A percentile compares a stretch with the other conserved stretches of the same genome.
These are phyloP conservation scores for Arachis stenosperma DNA, from an alignment of 306 rosid genomes.

Conservation along the genomic window DNA sequence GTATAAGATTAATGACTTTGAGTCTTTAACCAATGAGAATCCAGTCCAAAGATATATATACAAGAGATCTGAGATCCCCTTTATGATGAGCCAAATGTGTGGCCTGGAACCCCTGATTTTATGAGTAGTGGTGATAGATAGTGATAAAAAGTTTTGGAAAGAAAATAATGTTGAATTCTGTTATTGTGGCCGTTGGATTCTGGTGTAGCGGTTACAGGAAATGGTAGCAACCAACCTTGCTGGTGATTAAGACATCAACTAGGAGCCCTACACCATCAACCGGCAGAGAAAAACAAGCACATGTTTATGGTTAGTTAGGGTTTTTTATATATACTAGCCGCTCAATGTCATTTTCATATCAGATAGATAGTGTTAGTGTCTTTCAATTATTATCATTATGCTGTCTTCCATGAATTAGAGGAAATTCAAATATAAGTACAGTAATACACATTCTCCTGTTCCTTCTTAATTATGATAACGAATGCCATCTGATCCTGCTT, in stretches of 20 bases:
- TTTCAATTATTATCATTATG: neutral
- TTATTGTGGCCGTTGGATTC: neutral
- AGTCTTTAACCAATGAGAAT: too few species aligned
- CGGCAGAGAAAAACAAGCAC: neutral
- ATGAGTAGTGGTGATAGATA: neutral
- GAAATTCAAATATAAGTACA: neutral
- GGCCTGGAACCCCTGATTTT: neutral
- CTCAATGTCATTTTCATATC: neutral
- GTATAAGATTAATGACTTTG: too few species aligned
- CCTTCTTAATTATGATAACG: constrained; percentile 2
- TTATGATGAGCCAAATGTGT: too few species aligned
- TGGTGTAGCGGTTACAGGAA: neutral
- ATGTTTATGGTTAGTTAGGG: too few species aligned
- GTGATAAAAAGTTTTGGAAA: neutral
- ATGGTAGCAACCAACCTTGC: neutral
- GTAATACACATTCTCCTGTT: constrained; percentile 3
- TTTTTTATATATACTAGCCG: too few species aligned
- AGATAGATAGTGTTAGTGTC: neutral
- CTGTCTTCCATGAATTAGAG: too few species aligned
- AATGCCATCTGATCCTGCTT: too few species aligned
- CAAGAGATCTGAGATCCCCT: too few species aligned
- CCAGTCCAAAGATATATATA: too few species aligned
- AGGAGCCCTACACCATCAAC: constrained; percentile 31
- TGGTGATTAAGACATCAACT: constrained; percentile 3
- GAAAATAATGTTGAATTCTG: neutral